Percentiles rank a stretch among this genome's conserved stretches.
Conservation (phyloP, 345 rosid species). For the Linum usitatissimum region DNA sequence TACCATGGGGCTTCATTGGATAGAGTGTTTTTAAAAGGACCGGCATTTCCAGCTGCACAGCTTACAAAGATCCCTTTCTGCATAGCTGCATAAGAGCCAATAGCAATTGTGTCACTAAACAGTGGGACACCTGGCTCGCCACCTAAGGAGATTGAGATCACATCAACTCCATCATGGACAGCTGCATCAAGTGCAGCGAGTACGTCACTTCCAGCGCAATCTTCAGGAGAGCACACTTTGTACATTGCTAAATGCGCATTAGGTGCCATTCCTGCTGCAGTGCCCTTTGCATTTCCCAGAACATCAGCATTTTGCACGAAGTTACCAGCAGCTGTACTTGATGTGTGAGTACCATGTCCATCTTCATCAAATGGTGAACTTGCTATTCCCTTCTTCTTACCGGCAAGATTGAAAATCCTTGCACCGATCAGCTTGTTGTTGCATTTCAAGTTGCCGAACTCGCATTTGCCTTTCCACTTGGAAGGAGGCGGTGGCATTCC, state of each 20-base stretch:
- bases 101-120: background rate
- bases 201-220: constrained; percentile 1
- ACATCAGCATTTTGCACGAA: constrained; percentile 1
- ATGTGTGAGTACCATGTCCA: constrained; percentile 7
- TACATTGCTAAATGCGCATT: constrained; percentile 5
- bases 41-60: constrained; percentile 1
- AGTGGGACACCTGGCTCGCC: background rate
- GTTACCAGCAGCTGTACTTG: constrained; percentile 3
- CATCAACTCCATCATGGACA: constrained; percentile 2
- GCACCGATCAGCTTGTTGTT: constrained; percentile 9
- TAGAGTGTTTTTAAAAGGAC: background rate
- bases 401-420: background rate
- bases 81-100: constrained; percentile 1
- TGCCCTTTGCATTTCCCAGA: constrained; percentile 2
- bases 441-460: background rate
- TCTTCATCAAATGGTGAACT: background rate
- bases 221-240: background rate
- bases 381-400: background rate
- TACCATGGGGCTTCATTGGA: constrained; percentile 3
- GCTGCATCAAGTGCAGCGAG: constrained; percentile 1
- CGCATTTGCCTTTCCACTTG: constrained; percentile 20
- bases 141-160: constrained; percentile 1
- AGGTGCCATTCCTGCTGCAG: background rate
- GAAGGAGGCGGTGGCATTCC: constrained; percentile 20
- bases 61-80: constrained; percentile 1